phyloP scores from a whole-genome alignment of 768 basidiomycete genomes.

The Pleurotus cornucopiae region DNA sequence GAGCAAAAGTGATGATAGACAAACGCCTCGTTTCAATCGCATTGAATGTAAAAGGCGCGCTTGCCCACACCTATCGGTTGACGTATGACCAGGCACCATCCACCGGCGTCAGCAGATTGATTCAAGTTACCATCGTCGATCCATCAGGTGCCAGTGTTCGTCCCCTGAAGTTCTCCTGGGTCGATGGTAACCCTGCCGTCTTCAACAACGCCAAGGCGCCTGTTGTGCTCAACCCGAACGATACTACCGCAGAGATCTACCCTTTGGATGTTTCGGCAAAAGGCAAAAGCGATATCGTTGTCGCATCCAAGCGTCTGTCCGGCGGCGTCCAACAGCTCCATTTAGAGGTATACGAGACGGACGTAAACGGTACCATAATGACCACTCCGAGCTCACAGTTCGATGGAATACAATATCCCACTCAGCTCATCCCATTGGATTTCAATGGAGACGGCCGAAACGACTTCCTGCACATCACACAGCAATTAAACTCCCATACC shows the following conservation, averaged over 20 bases:
- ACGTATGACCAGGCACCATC: conserved; percentile 4
- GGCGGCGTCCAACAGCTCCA: conserved; percentile 2
- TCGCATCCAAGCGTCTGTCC: conserved; percentile 3
- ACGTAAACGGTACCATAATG: not conserved
- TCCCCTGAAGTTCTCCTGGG: conserved; percentile 11
- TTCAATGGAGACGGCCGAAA: conserved; percentile 3
- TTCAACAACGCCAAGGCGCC: not conserved
- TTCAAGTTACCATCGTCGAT: conserved; percentile 7
- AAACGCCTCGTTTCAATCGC: not conserved
- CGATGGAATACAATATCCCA: not conserved
- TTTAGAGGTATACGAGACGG: conserved; percentile 1
- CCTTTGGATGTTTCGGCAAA: not conserved
- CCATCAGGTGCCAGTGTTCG: conserved; percentile 8
- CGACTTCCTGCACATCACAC: conserved; percentile 3
- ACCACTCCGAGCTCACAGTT: not conserved
- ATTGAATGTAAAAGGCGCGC: not conserved
- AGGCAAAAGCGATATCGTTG: conserved; percentile 1
- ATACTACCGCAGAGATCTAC: not conserved
- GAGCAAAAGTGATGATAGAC: not conserved
- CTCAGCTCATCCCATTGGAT: conserved; percentile 1
- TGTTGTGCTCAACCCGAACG: not conserved
- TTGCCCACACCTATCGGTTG: not conserved
- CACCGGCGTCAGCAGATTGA: not conserved
- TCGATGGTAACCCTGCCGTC: conserved; percentile 10
- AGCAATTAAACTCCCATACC: not conserved